Evolutionary conservation across 306 rosid genomes (phyloP).

Genomic region (Acacia confusa): DNA sequence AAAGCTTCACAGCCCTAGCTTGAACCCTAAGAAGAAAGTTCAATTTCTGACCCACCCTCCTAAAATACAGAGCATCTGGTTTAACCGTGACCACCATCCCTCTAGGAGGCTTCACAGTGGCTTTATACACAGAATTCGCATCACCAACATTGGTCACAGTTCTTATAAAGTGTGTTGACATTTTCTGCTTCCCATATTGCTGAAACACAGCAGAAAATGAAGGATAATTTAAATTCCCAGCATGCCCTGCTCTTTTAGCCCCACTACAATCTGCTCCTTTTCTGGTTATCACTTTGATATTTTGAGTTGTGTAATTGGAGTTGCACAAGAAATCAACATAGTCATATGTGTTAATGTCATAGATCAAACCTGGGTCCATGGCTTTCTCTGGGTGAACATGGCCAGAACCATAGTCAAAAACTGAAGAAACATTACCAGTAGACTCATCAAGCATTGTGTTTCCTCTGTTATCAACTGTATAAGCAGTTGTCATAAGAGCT

Average conservation of each 20-base stretch:
- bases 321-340: slow-evolving; percentile 84
- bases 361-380: slow-evolving; percentile 77
- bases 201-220: slow-evolving; percentile 64
- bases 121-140: slow-evolving; percentile 50
- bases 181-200: slow-evolving; percentile 63
- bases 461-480: slow-evolving; percentile 61
- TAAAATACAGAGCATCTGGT: slow-evolving; percentile 60
- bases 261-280: slow-evolving; percentile 66
- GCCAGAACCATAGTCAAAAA: slow-evolving; percentile 75
- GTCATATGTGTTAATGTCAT: slow-evolving; percentile 55
- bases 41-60: slow-evolving; percentile 66
- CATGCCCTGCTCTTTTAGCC: slow-evolving; percentile 64
- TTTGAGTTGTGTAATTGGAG: slow-evolving; percentile 63
- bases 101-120: slow-evolving; percentile 40
- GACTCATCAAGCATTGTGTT: slow-evolving; percentile 73
- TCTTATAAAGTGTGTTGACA: slow-evolving; percentile 66
- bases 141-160: slow-evolving; percentile 70
- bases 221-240: slow-evolving; percentile 70
- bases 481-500: slow-evolving; percentile 81
- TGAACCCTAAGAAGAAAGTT: slow-evolving; percentile 64
- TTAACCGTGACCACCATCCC: slow-evolving; percentile 54
- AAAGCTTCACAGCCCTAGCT: slow-evolving; percentile 53
- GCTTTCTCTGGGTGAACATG: slow-evolving; percentile 84
- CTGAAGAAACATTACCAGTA: slow-evolving; percentile 65
- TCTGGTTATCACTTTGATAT: slow-evolving; percentile 58